phyloP scores from a whole-genome alignment of 805 yeast species.

The Pachysolen tannophilus region DNA sequence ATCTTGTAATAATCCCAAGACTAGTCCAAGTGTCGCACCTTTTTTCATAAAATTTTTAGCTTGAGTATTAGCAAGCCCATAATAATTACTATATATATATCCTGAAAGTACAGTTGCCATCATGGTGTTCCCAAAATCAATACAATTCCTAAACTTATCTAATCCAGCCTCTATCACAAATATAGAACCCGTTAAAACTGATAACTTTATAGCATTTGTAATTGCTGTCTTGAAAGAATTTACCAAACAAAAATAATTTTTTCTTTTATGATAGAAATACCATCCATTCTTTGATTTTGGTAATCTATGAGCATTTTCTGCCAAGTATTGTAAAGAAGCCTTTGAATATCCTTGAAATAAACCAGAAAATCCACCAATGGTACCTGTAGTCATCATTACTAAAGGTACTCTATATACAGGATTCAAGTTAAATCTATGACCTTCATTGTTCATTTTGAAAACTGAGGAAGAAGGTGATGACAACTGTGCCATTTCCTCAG shows the following conservation, averaged over 20 bases:
- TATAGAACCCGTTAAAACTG: slow-evolving; percentile 36
- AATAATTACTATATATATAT: slow-evolving; percentile 36
- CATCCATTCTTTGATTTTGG: slow-evolving; percentile 77
- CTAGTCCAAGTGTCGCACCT: slow-evolving; percentile 53
- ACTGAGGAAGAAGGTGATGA: background rate
- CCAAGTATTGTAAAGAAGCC: slow-evolving; percentile 54
- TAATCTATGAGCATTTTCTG: slow-evolving; percentile 75
- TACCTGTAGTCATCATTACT: slow-evolving; percentile 29
- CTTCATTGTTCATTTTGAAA: slow-evolving; percentile 6
- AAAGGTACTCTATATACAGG: slow-evolving; percentile 38
- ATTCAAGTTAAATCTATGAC: slow-evolving; percentile 40
- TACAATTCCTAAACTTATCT: slow-evolving; percentile 43
- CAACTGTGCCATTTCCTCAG: slow-evolving; percentile 1
- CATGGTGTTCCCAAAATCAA: slow-evolving; percentile 59
- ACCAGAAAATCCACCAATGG: slow-evolving; percentile 46
- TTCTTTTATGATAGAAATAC: slow-evolving; percentile 82
- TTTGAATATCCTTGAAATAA: slow-evolving; percentile 48
- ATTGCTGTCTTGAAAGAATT: slow-evolving; percentile 44
- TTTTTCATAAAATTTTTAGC: slow-evolving; percentile 32
- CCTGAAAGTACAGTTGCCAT: slow-evolving; percentile 48
- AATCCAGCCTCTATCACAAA: slow-evolving; percentile 56
- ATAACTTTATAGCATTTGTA: slow-evolving; percentile 31
- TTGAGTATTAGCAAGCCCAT: slow-evolving; percentile 35
- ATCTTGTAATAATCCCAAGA: slow-evolving; percentile 64
- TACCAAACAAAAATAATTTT: slow-evolving; percentile 63